Conservation (phyloP, 1,284 basidiomycete genomes). For the Tausonia pullulans region DNA sequence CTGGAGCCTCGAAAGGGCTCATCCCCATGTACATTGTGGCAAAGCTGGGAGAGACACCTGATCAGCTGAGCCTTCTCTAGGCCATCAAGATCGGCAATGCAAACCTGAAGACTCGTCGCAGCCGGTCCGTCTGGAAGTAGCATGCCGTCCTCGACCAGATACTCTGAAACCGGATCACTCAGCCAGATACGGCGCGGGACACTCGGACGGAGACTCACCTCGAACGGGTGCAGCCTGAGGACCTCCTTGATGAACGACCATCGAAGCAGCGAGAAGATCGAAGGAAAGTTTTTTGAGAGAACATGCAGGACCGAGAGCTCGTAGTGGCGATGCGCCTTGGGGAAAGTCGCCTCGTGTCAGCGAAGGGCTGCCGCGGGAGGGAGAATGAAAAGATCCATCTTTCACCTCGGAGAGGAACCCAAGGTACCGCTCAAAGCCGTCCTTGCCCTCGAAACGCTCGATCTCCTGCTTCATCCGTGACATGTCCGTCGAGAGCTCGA, state of each 20-base stretch:
- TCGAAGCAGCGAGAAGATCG: constrained; percentile 35
- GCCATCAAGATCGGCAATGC: too few relatives aligned
- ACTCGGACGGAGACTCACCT: not conserved
- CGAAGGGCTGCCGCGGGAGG: not conserved
- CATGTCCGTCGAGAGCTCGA: constrained; percentile 38
- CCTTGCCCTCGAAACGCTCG: constrained; percentile 40
- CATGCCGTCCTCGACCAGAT: constrained; percentile 33
- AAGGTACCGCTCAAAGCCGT: constrained; percentile 34
- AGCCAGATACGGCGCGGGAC: not conserved
- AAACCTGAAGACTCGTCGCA: constrained; percentile 40
- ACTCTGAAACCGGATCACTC: constrained; percentile 13
- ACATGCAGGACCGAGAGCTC: constrained; percentile 37
- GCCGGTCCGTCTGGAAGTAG: constrained; percentile 41
- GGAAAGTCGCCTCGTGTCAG: not conserved
- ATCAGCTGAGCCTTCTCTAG: too few relatives aligned
- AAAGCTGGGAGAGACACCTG: not conserved
- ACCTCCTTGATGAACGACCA: constrained; percentile 37
- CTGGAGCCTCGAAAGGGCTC: constrained; percentile 43
- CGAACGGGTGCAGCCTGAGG: constrained; percentile 33
- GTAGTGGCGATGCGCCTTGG: constrained; percentile 36
- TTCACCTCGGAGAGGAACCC: constrained; percentile 19
- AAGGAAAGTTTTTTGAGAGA: constrained; percentile 38
- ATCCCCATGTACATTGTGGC: constrained; percentile 38
- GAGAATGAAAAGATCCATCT: not conserved
- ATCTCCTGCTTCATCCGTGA: constrained; percentile 37